A percentile compares a stretch with the other conserved stretches of the same genome.
phyloP scores from a whole-genome alignment of 2,329 filamentous ascomycete species.

The Capronia coronata region DNA sequence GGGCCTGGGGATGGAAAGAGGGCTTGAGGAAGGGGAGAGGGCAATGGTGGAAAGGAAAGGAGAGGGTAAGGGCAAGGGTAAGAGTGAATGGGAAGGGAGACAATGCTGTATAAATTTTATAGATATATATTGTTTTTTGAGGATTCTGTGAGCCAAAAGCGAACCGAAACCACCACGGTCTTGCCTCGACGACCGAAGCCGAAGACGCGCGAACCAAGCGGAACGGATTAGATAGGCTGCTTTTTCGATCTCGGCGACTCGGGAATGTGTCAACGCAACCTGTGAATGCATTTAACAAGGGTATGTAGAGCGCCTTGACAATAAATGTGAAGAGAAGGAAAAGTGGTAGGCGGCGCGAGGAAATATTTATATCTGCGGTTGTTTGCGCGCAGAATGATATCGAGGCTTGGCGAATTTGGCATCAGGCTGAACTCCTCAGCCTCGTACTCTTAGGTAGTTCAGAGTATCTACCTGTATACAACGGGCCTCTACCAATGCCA shows the following conservation, averaged over 20 bases:
- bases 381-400: background rate
- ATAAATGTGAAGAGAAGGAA: slow-evolving; percentile 13
- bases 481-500: too few relatives aligned
- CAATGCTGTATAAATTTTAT: background rate
- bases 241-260: slow-evolving; percentile 20
- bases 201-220: slow-evolving; percentile 6
- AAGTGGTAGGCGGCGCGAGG: background rate
- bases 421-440: background rate
- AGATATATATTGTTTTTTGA: slow-evolving; percentile 2
- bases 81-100: too few relatives aligned
- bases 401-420: slow-evolving; percentile 2
- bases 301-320: slow-evolving; percentile 23
- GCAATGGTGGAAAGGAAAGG: too few relatives aligned
- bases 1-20: too few relatives aligned
- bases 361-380: background rate
- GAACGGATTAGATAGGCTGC: slow-evolving; percentile 20
- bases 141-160: slow-evolving; percentile 22
- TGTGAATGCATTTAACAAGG: slow-evolving; percentile 23
- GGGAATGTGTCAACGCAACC: slow-evolving; percentile 25
- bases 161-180: slow-evolving; percentile 20
- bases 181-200: background rate
- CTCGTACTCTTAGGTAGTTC: too few relatives aligned
- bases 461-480: too few relatives aligned
- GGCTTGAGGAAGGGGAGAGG: too few relatives aligned
- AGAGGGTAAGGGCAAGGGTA: too few relatives aligned